These are phyloP conservation scores for Meripilus lineatus DNA, from an alignment of 1,284 basidiomycete species.

Conservation along the genomic window DNA sequence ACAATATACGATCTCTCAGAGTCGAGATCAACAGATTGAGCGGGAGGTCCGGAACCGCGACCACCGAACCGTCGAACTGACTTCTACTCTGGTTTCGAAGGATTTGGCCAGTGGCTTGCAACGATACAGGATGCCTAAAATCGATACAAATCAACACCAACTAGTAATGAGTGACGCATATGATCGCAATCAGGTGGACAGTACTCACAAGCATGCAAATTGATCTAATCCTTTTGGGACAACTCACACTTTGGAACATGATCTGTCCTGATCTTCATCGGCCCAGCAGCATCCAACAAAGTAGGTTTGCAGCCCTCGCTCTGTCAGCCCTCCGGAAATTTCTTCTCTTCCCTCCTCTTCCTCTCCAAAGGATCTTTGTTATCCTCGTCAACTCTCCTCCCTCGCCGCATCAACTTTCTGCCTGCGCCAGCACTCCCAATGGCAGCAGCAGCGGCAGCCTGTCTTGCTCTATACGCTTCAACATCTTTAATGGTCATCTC, in stretches of 20 bases:
- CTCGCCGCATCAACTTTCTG: conserved; percentile 70
- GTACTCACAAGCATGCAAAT: too few species aligned
- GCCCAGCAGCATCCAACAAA: conserved; percentile 68
- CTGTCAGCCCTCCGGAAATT: conserved; percentile 71
- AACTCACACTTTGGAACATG: conserved; percentile 88
- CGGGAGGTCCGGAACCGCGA: conserved; percentile 76
- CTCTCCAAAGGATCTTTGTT: conserved; percentile 60
- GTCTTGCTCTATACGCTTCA: conserved; percentile 72
- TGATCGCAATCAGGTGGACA: too few species aligned
- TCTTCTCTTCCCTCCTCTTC: conserved; percentile 73
- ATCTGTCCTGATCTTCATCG: conserved; percentile 96
- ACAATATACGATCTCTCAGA: conserved; percentile 80
- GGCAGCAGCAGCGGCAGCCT: conserved; percentile 74
- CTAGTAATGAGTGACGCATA: too few species aligned
- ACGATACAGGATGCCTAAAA: conserved; percentile 72
- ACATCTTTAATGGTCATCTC: conserved; percentile 85
- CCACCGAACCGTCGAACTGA: conserved; percentile 75
- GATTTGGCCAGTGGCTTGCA: conserved; percentile 74
- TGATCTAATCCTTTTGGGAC: too few species aligned
- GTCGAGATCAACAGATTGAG: conserved; percentile 81
- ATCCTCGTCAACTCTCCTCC: conserved; percentile 66
- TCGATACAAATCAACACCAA: too few species aligned
- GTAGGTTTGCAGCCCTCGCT: conserved; percentile 73
- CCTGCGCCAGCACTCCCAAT: conserved; percentile 44
- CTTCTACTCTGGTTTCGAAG: conserved; percentile 87